A percentile compares a stretch with the other conserved stretches of the same genome.
phyloP scores from a whole-genome alignment of 2,329 filamentous ascomycete genomes.

The Colletotrichum sp. region DNA sequence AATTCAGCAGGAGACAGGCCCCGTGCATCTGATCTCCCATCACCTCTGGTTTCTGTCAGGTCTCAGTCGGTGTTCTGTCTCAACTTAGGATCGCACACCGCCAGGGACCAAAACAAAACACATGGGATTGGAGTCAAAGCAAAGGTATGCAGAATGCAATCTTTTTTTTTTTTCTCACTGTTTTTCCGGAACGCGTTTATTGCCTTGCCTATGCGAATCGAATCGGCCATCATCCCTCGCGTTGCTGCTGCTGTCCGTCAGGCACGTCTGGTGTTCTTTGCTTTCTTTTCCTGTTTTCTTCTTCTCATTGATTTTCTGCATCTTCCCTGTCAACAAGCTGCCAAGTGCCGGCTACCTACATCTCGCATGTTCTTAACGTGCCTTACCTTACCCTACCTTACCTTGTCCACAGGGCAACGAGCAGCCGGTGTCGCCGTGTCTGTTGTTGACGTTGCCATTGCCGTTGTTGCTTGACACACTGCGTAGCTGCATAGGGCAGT shows the following conservation, averaged over 20 bases:
- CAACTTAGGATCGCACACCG: not conserved
- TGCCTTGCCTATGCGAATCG: not conserved
- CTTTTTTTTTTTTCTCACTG: not conserved
- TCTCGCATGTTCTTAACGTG: not conserved
- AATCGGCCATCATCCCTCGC: not conserved
- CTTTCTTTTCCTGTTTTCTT: not conserved
- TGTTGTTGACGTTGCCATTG: not conserved
- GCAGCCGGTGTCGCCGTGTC: not conserved
- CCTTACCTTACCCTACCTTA: not conserved
- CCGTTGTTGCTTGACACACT: not conserved
- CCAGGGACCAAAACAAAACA: not conserved
- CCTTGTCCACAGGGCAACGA: not conserved
- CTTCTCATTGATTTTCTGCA: not conserved
- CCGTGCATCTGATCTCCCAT: conserved; percentile 1
- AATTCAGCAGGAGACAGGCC: not conserved
- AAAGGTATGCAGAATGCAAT: not conserved
- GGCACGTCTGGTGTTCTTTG: not conserved
- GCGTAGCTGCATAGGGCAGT: not conserved
- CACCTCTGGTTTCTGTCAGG: conserved; percentile 1
- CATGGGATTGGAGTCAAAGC: not conserved
- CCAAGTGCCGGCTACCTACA: conserved; percentile 20
- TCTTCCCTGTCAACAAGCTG: conserved; percentile 12
- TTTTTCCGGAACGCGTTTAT: not conserved
- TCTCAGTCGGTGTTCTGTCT: conserved; percentile 3
- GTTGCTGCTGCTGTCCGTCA: not conserved